These are phyloP conservation scores for Cyclospora cayetanensis DNA, from an alignment of 169 alveolate genomes.

Conservation along the genomic window DNA sequence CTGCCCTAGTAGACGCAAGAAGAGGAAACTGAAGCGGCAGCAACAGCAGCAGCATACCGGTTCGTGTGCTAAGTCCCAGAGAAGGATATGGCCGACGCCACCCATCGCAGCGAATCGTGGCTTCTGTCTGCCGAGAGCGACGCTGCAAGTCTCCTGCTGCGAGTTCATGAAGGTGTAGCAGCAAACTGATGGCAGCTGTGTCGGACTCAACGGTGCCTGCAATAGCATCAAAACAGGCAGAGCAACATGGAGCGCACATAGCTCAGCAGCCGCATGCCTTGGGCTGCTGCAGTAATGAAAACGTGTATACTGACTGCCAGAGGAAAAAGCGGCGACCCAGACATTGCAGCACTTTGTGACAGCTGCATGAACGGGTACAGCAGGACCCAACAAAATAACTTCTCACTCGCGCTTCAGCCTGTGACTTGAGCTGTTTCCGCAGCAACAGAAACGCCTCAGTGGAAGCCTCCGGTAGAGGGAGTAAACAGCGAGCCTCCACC, in stretches of 20 bases:
- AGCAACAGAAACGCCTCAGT: conserved; percentile 23
- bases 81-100: conserved; percentile 46
- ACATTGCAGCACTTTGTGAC: neutral
- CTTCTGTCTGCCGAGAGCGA: conserved; percentile 5
- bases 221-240: neutral
- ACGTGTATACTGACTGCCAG: neutral
- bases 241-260: too few species aligned
- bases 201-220: conserved; percentile 33
- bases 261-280: neutral
- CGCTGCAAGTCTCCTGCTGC: neutral
- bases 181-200: conserved; percentile 39
- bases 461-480: conserved; percentile 51
- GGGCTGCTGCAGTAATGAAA: neutral
- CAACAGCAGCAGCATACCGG: conserved; percentile 9
- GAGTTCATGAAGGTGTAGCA: conserved; percentile 41
- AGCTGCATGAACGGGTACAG: neutral
- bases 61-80: conserved; percentile 43
- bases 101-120: conserved; percentile 20
- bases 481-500: neutral
- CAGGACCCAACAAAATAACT: neutral
- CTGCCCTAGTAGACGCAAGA: neutral
- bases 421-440: neutral
- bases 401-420: conserved; percentile 12
- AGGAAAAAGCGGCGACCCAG: neutral
- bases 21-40: conserved; percentile 1